A percentile compares a stretch with the other conserved stretches of the same genome.
These are phyloP conservation scores for Amborella trichopoda DNA, from an alignment of 164 flowering plant species.

Conservation along the genomic window DNA sequence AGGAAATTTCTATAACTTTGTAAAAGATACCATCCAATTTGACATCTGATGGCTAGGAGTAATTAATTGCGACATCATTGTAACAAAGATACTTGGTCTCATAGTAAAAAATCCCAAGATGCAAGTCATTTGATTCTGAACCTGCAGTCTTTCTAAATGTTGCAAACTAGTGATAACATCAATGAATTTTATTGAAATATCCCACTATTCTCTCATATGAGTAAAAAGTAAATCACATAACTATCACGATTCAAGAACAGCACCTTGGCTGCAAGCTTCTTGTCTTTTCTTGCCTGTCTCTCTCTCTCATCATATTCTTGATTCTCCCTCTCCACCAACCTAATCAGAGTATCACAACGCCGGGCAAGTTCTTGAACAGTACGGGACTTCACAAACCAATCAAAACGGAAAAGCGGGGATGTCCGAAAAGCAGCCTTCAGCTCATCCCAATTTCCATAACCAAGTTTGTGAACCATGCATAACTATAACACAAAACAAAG, in stretches of 20 bases:
- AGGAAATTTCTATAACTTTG: too few relatives aligned
- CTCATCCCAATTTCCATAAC: slow-evolving; percentile 99
- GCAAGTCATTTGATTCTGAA: neutral
- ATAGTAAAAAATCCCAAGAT: neutral
- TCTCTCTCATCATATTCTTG: slow-evolving; percentile 96
- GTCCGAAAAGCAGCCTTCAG: slow-evolving; percentile 94
- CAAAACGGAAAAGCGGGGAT: slow-evolving; percentile 89
- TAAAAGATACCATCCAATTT: too few relatives aligned
- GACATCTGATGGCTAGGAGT: too few relatives aligned
- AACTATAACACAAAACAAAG: slow-evolving; percentile 27
- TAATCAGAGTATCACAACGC: slow-evolving; percentile 92
- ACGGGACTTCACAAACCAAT: slow-evolving; percentile 98
- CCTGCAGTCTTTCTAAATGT: too few relatives aligned
- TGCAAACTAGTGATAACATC: too few relatives aligned
- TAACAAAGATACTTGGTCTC: neutral
- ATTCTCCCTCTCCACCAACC: slow-evolving; percentile 90
- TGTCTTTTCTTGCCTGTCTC: slow-evolving; percentile 95
- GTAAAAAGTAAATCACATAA: neutral
- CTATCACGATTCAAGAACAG: neutral
- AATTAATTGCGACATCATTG: too few relatives aligned
- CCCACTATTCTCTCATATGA: neutral
- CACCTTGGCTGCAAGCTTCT: slow-evolving; percentile 88
- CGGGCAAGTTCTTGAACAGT: slow-evolving; percentile 98
- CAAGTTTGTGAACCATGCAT: slow-evolving; percentile 98
- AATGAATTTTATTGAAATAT: too few relatives aligned